A percentile compares a stretch with the other conserved stretches of the same genome.
These are phyloP conservation scores for Fusarium sp. DNA, from an alignment of 2,329 filamentous ascomycete genomes.

Conservation along the genomic window DNA sequence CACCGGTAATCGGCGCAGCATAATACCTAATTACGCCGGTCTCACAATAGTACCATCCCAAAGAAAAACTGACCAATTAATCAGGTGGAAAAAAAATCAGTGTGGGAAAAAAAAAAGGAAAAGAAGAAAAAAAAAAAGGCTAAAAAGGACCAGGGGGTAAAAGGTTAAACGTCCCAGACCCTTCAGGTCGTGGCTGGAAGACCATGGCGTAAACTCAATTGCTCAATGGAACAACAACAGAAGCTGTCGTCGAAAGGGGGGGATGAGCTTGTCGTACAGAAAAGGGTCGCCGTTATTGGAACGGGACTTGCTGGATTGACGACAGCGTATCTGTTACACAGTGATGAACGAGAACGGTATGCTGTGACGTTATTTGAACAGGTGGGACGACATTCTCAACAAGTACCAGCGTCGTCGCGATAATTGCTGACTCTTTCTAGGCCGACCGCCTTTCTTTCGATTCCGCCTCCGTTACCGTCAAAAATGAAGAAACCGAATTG, in stretches of 20 bases:
- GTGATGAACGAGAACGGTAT: constrained; percentile 48
- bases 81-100: background rate
- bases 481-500: constrained; percentile 45
- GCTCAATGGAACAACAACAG: constrained; percentile 3
- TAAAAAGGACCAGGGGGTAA: background rate
- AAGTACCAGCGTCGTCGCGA: background rate
- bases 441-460: constrained; percentile 52
- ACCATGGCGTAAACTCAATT: background rate
- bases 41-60: background rate
- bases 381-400: constrained; percentile 36
- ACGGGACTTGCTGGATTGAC: constrained; percentile 55
- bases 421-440: constrained; percentile 33
- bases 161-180: background rate
- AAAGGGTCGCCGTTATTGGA: constrained; percentile 50
- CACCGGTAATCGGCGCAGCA: background rate
- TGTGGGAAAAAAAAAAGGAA: background rate
- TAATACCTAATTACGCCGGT: background rate
- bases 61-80: background rate
- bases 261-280: background rate
- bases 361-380: constrained; percentile 54
- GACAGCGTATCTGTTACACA: constrained; percentile 51
- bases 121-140: background rate
- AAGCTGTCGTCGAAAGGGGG: background rate
- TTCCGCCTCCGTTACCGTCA: constrained; percentile 53
- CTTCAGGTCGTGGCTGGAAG: too few relatives aligned